These are phyloP conservation scores for Saccharum officinarum DNA, from an alignment of 176 grass and related monocot species.

Conservation along the genomic window DNA sequence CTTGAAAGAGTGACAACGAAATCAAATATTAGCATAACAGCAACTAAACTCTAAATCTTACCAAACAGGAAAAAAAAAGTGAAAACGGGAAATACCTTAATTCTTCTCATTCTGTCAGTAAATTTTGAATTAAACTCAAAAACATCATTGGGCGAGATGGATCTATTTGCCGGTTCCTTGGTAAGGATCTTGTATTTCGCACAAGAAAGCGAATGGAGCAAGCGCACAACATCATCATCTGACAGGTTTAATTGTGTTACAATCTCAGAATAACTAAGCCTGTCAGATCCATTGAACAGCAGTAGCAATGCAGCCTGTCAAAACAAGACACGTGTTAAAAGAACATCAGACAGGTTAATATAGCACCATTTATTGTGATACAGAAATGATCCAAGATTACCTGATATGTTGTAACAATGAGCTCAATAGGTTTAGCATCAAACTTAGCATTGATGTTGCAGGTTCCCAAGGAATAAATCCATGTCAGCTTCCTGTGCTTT, in stretches of 20 bases:
- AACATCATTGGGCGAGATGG: conserved; percentile 69
- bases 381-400: conserved; percentile 29
- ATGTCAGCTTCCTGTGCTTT: conserved; percentile 92
- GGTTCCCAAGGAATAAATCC: conserved; percentile 98
- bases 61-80: background rate
- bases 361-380: background rate
- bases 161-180: conserved; percentile 83
- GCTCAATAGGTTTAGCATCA: conserved; percentile 72
- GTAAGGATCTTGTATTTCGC: conserved; percentile 97
- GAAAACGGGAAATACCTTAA: conserved; percentile 64
- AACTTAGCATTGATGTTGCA: conserved; percentile 89
- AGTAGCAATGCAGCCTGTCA: conserved; percentile 79
- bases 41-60: too few relatives aligned
- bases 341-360: background rate
- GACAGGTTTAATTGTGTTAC: conserved; percentile 86
- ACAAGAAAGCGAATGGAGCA: conserved; percentile 97
- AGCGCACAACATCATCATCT: conserved; percentile 94
- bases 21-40: conserved; percentile 19
- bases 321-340: background rate
- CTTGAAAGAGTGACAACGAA: conserved; percentile 28
- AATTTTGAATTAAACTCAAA: conserved; percentile 98
- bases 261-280: conserved; percentile 90
- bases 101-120: conserved; percentile 88
- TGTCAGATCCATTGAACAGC: conserved; percentile 80
- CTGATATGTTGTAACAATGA: conserved; percentile 96